Conservation (phyloP, 257 asterid genomes). For the Salvia hispanica region DNA sequence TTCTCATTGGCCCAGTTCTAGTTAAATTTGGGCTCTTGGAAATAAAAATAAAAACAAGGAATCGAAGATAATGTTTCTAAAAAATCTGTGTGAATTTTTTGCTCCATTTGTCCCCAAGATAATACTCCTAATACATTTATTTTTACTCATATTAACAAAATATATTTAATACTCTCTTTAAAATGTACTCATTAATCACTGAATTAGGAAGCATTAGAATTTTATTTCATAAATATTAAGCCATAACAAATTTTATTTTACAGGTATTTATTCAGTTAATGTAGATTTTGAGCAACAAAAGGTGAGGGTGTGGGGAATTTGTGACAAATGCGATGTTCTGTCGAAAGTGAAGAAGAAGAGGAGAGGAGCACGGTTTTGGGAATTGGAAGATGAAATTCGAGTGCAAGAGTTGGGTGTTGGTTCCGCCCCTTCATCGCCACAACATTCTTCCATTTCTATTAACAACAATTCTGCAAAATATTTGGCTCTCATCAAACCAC, state of each 20-base stretch:
- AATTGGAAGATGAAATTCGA: slow-evolving; percentile 37
- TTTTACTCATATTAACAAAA: too few species aligned
- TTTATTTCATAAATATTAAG: neutral
- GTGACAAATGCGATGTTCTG: slow-evolving; percentile 69
- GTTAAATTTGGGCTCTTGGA: neutral
- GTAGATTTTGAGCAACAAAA: slow-evolving; percentile 62
- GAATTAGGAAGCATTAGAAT: too few species aligned
- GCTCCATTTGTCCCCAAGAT: too few species aligned
- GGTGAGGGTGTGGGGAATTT: slow-evolving; percentile 90
- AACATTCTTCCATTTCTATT: slow-evolving; percentile 11
- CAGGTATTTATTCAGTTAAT: slow-evolving; percentile 76
- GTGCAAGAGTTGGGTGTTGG: slow-evolving; percentile 30
- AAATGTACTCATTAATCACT: too few species aligned
- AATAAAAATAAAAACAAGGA: neutral
- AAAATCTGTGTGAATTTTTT: neutral
- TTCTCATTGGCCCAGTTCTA: neutral
- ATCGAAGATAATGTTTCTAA: neutral
- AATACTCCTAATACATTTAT: too few species aligned
- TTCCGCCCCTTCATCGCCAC: slow-evolving; percentile 42
- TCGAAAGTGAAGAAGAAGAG: slow-evolving; percentile 51
- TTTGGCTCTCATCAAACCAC: slow-evolving; percentile 49
- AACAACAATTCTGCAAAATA: slow-evolving; percentile 33
- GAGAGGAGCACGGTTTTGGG: slow-evolving; percentile 74
- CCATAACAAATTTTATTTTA: neutral
- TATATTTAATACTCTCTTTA: too few species aligned